Conservation (phyloP, 2,329 filamentous ascomycete species). For the Cercospora janseana region DNA sequence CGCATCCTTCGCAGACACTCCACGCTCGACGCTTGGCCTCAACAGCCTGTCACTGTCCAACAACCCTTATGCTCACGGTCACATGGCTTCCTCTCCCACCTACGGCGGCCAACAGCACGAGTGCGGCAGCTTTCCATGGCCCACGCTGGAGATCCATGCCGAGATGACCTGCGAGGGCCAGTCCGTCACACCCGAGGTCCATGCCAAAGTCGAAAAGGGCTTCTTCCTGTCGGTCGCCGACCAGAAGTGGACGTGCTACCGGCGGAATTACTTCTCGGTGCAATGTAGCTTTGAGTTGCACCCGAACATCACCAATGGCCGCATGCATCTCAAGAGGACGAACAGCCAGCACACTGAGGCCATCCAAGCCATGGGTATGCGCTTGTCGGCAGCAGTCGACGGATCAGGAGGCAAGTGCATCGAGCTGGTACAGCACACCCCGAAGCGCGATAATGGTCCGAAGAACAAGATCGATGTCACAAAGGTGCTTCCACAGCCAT, state of each 20-base stretch:
- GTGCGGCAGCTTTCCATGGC: slow-evolving; percentile 47
- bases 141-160: slow-evolving; percentile 52
- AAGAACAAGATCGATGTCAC: slow-evolving; percentile 70
- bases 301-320: slow-evolving; percentile 58
- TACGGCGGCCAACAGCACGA: slow-evolving; percentile 32
- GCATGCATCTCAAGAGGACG: slow-evolving; percentile 57
- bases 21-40: slow-evolving; percentile 30
- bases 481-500: slow-evolving; percentile 64
- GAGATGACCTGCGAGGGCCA: slow-evolving; percentile 61
- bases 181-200: slow-evolving; percentile 68
- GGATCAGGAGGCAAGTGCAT: slow-evolving; percentile 72
- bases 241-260: slow-evolving; percentile 86
- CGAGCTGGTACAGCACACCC: slow-evolving; percentile 85
- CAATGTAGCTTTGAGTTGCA: slow-evolving; percentile 72
- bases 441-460: slow-evolving; percentile 85
- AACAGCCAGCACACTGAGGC: slow-evolving; percentile 47
- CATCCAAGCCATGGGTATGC: slow-evolving; percentile 76
- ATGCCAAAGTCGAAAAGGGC: slow-evolving; percentile 81
- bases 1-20: slow-evolving; percentile 36
- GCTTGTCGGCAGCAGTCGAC: slow-evolving; percentile 78
- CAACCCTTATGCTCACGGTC: slow-evolving; percentile 20
- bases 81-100: slow-evolving; percentile 35
- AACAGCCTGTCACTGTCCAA: slow-evolving; percentile 30
- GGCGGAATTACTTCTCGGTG: slow-evolving; percentile 87
- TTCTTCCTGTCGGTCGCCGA: slow-evolving; percentile 71